Conservation (phyloP, 1,284 basidiomycete genomes). For the Tilletia indica region DNA sequence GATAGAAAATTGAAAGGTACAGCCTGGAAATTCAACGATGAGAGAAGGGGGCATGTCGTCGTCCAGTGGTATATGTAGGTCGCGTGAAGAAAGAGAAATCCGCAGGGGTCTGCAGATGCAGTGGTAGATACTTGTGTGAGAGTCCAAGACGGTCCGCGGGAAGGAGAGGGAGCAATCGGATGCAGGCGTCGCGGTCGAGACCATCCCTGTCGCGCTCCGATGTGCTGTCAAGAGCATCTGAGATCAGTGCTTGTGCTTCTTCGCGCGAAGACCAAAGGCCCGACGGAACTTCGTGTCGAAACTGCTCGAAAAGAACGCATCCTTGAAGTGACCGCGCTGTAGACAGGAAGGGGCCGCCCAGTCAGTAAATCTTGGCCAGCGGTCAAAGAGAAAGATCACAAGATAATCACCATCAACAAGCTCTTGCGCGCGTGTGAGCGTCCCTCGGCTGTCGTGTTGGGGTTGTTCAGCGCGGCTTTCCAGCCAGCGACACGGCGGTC, state of each 20-base stretch:
- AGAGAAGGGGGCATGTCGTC: no score
- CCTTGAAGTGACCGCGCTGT: slow-evolving; percentile 15
- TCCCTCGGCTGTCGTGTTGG: slow-evolving; percentile 10
- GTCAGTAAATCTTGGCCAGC: neutral
- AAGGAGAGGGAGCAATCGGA: no score
- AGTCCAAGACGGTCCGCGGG: no score
- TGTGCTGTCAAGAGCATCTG: no score
- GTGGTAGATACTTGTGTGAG: no score
- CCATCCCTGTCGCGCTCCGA: no score
- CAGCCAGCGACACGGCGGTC: slow-evolving; percentile 9
- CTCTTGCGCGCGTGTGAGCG: neutral
- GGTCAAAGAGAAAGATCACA: neutral
- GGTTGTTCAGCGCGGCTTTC: slow-evolving; percentile 16
- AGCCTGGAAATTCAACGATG: no score
- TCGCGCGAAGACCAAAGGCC: neutral
- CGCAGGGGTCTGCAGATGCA: no score
- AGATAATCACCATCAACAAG: slow-evolving; percentile 1
- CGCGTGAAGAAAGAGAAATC: no score
- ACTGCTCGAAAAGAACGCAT: slow-evolving; percentile 5
- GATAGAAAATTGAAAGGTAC: no score
- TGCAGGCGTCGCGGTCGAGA: no score
- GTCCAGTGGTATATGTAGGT: no score
- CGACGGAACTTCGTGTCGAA: slow-evolving; percentile 4
- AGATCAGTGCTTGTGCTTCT: neutral
- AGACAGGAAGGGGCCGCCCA: neutral